Percentiles rank a stretch among this genome's conserved stretches.
Evolutionary conservation across 768 basidiomycete species (phyloP).

Genomic region (Suillus ampliporus): DNA sequence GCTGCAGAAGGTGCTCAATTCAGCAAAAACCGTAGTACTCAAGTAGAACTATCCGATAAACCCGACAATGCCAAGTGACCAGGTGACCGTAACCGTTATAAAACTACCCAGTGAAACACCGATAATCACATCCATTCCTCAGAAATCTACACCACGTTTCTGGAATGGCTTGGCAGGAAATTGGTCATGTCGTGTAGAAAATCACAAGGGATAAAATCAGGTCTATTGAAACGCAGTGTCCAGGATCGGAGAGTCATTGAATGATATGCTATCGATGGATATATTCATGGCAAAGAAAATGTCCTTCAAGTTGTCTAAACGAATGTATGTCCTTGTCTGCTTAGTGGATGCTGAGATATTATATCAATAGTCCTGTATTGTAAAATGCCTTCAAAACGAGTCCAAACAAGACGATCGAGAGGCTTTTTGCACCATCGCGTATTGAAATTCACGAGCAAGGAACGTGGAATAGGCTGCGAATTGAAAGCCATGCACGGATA

Average conservation of each 20-base stretch:
- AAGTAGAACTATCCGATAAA: too few species aligned
- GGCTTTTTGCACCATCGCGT: constrained; percentile 4
- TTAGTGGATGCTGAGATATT: background rate
- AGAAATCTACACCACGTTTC: too few species aligned
- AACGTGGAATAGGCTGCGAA: background rate
- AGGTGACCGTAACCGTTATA: too few species aligned
- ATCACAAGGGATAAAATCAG: background rate
- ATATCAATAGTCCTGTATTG: background rate
- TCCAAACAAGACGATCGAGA: constrained; percentile 9
- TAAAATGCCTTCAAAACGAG: background rate
- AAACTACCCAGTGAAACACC: too few species aligned
- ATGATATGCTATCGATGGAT: background rate
- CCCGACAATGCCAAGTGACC: too few species aligned
- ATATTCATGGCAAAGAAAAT: background rate
- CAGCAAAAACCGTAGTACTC: too few species aligned
- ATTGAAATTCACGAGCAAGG: background rate
- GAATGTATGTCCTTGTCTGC: background rate
- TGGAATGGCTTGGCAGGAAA: background rate
- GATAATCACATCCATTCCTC: background rate
- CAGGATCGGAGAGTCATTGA: background rate
- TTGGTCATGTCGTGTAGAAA: background rate
- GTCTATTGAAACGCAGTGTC: too few species aligned
- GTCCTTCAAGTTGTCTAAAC: background rate
- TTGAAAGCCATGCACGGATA: background rate
- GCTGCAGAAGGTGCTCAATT: too few species aligned